Evolutionary conservation across 495 filamentous ascomycete species (phyloP).

Genomic region (Neurospora tetraspora): DNA sequence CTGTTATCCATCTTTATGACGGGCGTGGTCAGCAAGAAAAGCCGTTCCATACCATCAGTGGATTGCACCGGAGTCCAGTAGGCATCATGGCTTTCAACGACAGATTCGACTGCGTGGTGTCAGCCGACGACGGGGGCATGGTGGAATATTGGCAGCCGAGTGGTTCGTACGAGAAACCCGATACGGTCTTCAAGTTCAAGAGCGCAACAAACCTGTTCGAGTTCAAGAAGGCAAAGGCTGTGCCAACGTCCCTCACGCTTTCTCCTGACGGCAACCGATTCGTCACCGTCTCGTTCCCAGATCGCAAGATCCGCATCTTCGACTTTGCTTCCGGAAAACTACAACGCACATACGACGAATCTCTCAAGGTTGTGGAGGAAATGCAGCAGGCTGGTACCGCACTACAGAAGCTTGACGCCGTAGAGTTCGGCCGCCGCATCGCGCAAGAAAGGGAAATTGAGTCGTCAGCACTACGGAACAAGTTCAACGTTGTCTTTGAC

Average conservation of each 20-base stretch:
- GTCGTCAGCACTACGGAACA: slow-evolving; percentile 47
- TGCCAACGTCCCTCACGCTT: slow-evolving; percentile 73
- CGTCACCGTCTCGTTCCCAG: slow-evolving; percentile 84
- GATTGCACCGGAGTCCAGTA: slow-evolving; percentile 69
- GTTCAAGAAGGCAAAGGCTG: slow-evolving; percentile 89
- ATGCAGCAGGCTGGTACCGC: slow-evolving; percentile 92
- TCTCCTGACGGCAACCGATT: slow-evolving; percentile 79
- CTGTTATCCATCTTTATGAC: slow-evolving; percentile 72
- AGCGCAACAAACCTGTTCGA: slow-evolving; percentile 90
- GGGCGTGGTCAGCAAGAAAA: slow-evolving; percentile 69
- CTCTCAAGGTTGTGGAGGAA: slow-evolving; percentile 69
- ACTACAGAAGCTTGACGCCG: slow-evolving; percentile 64
- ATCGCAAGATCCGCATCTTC: slow-evolving; percentile 85
- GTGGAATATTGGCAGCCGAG: slow-evolving; percentile 90
- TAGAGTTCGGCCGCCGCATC: slow-evolving; percentile 86
- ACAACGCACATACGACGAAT: slow-evolving; percentile 89
- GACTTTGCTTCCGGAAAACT: slow-evolving; percentile 85
- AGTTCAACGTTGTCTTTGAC: slow-evolving; percentile 83
- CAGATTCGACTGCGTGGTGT: slow-evolving; percentile 79
- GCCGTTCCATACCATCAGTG: slow-evolving; percentile 63
- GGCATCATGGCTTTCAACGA: slow-evolving; percentile 83
- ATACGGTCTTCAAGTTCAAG: slow-evolving; percentile 85
- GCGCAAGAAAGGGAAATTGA: slow-evolving; percentile 84
- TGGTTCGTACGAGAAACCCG: slow-evolving; percentile 76
- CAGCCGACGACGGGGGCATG: slow-evolving; percentile 86